phyloP scores from a whole-genome alignment of 2,329 filamentous ascomycete species.

The Blastomyces emzantsi region DNA sequence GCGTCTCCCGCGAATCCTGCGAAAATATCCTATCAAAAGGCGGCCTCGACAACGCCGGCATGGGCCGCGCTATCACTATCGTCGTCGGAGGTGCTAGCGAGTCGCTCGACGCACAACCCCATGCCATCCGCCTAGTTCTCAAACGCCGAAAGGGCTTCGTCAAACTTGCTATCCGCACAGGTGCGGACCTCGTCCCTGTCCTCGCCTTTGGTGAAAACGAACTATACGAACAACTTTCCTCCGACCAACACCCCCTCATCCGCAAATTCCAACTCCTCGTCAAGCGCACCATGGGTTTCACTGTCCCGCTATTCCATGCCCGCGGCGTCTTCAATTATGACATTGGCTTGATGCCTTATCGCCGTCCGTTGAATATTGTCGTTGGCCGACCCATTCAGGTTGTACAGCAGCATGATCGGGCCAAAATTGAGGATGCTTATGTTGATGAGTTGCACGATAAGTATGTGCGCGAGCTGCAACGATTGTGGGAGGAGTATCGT shows the following conservation, averaged over 20 bases:
- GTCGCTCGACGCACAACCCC: constrained; percentile 77
- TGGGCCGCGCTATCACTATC: constrained; percentile 93
- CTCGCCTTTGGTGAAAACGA: constrained; percentile 94
- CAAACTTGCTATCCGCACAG: constrained; percentile 82
- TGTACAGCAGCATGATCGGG: constrained; percentile 44
- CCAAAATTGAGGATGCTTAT: constrained; percentile 61
- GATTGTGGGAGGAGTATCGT: constrained; percentile 41
- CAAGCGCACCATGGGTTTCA: constrained; percentile 84
- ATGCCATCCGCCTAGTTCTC: constrained; percentile 66
- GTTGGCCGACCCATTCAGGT: constrained; percentile 75
- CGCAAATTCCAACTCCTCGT: constrained; percentile 74
- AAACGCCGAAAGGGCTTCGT: constrained; percentile 83
- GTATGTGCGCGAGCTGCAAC: constrained; percentile 57
- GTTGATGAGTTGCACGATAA: constrained; percentile 69
- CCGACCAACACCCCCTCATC: constrained; percentile 65
- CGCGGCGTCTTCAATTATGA: constrained; percentile 96
- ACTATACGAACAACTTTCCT: constrained; percentile 80
- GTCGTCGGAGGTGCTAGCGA: constrained; percentile 89
- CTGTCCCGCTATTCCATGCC: constrained; percentile 81
- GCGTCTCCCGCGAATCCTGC: constrained; percentile 85
- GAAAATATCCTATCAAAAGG: constrained; percentile 77
- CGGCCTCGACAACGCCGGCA: constrained; percentile 66
- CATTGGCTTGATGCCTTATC: constrained; percentile 90
- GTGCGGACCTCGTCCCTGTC: constrained; percentile 90
- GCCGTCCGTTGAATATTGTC: constrained; percentile 77